Evolutionary conservation across 164 flowering plant species (phyloP), one percentile per base, ranked within the genome.

Genomic region (Vitis riparia): DNA sequence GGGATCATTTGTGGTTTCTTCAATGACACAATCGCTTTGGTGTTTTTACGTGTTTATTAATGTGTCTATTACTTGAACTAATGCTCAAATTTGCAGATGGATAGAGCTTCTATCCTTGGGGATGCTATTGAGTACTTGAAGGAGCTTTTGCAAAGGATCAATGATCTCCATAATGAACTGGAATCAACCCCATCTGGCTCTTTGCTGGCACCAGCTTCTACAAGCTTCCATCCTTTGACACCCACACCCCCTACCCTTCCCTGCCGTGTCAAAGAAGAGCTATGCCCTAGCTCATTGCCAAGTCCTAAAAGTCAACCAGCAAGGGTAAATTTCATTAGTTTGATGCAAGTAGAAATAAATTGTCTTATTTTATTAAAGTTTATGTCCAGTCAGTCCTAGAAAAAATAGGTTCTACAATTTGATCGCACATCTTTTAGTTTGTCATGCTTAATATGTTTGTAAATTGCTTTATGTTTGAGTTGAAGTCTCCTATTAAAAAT

Each of bases 51-150:
- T 4, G 3, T 16, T 49, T 64, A 11, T 65, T 27, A 19, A 51
- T 32, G 14, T 9, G 9, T 62, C 11, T 61, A 17, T 60, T 51
- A 27, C 9, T 52, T 49, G 12, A 48, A 30, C 13, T 51, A 14
- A 51, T 11, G 32, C n/a, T 56, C 44, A 0, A 66, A 30, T 51
- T 51, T 30, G 30, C 77, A 89, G 94, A 89, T 89, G 94, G 94
- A 89, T 72, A 81, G 91, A 68, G 94, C 90, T 65, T 89, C 94
- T 14, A 89, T 89, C 27, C 89, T 89, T 19, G 91, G 91, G 62
- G 94, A 89, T 80, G 91, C 94, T 11, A 85, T 87, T 63, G 91
- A 89, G 48, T 89, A 89, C 65, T 73, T 89, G 79, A 86, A 88
- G 77, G 90, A 85, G 71, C 91, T 88, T 61, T 78, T 85, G 69